Evolutionary conservation across 2,329 filamentous ascomycete genomes (phyloP).

Genomic region (Cryphonectria parasitica): DNA sequence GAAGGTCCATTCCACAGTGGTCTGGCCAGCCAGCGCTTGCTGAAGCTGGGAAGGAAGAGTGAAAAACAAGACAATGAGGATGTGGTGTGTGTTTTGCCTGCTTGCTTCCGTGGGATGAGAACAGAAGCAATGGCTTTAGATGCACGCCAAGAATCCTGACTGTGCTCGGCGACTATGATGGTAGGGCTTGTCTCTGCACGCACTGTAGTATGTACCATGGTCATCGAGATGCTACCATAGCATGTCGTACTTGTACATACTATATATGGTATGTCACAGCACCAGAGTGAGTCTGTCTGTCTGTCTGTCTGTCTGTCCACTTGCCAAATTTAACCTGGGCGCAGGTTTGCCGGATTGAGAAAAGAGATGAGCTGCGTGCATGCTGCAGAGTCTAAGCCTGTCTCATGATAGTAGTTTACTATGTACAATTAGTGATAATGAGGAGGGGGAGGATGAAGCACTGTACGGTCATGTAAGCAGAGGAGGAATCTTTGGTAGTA

Average conservation of each 20-base stretch:
- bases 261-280: neutral
- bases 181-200: neutral
- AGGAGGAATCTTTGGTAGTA: neutral
- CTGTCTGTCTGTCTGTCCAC: neutral
- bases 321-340: slow-evolving; percentile 1
- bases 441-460: neutral
- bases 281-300: neutral
- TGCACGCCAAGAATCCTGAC: neutral
- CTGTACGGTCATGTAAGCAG: too few species aligned
- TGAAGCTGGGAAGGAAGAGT: neutral
- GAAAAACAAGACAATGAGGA: neutral
- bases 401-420: neutral
- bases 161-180: neutral
- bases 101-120: neutral
- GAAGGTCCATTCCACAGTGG: too few species aligned
- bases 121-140: neutral
- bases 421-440: neutral
- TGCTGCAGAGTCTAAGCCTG: neutral
- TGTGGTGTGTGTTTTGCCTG: too few species aligned
- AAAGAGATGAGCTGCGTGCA: neutral
- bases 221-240: neutral
- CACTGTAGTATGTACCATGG: neutral
- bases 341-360: neutral
- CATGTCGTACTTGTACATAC: too few species aligned
- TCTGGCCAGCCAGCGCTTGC: neutral